A percentile compares a stretch with the other conserved stretches of the same genome.
Evolutionary conservation across 1,284 basidiomycete genomes (phyloP).

Genomic region (Cystobasidium sp.): DNA sequence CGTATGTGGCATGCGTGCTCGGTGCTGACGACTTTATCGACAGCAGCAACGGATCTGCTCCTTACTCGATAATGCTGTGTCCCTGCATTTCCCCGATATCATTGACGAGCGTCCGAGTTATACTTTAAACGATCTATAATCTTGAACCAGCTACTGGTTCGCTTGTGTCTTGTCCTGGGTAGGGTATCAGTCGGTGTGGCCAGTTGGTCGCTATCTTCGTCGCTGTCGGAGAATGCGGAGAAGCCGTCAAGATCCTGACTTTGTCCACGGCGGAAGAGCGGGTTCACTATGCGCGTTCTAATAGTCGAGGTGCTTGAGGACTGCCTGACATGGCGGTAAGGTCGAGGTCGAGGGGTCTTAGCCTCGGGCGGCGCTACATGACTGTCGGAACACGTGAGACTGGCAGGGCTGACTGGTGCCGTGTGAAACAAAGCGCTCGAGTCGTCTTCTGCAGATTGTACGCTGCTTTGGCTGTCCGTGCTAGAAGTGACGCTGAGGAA

Average conservation of each 20-base stretch:
- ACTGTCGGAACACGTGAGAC: background rate
- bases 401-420: conserved; percentile 9
- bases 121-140: conserved; percentile 2
- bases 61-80: background rate
- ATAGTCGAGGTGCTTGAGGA: conserved; percentile 18
- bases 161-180: conserved; percentile 9
- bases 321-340: conserved; percentile 1
- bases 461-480: conserved; percentile 3
- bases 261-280: background rate
- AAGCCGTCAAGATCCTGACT: background rate
- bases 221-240: conserved; percentile 9
- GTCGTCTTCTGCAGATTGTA: background rate
- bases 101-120: background rate
- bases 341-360: background rate
- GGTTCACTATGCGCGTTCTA: no score
- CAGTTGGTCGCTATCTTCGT: conserved; percentile 7
- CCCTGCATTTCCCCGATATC: background rate
- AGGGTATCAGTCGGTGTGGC: conserved; percentile 8
- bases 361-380: background rate
- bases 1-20: no score
- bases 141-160: conserved; percentile 10
- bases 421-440: conserved; percentile 9
- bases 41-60: no score
- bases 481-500: conserved; percentile 1
- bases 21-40: no score